Conservation (phyloP, 106 monocot genomes). For the Dendrobium catenatum region DNA sequence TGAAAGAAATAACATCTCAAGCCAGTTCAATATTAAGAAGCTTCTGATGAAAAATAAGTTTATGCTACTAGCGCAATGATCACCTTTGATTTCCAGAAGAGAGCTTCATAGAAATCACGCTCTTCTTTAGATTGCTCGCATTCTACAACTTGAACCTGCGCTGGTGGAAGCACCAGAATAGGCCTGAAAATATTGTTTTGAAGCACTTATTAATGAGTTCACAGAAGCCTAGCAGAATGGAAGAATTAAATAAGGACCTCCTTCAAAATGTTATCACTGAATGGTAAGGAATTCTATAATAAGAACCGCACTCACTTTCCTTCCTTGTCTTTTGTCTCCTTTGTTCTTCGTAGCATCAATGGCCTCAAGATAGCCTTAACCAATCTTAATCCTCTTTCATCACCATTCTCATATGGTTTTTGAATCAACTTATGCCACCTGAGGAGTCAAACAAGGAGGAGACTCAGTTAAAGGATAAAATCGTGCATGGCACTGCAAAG, state of each 20-base stretch:
- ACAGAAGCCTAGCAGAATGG: neutral
- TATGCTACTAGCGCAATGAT: neutral
- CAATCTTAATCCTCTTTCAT: constrained; percentile 67
- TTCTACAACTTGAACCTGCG: constrained; percentile 40
- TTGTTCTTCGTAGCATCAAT: constrained; percentile 87
- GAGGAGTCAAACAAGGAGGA: neutral
- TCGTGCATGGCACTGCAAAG: too few species aligned
- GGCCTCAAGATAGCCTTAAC: constrained; percentile 76
- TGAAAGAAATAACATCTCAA: too few species aligned
- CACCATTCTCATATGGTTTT: constrained; percentile 78
- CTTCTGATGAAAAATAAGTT: neutral
- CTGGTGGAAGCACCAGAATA: constrained; percentile 84
- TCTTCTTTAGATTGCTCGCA: constrained; percentile 76
- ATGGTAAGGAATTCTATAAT: too few species aligned
- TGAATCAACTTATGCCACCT: constrained; percentile 94
- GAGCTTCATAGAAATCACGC: constrained; percentile 74
- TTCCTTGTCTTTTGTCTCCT: constrained; percentile 76
- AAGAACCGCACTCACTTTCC: constrained; percentile 42
- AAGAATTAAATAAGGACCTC: neutral
- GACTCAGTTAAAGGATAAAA: neutral
- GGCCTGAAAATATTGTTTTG: constrained; percentile 41
- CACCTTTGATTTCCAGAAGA: constrained; percentile 76
- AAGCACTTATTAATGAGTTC: neutral
- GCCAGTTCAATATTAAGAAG: too few species aligned
- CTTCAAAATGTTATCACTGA: neutral